phyloP scores from a whole-genome alignment of 2,329 filamentous ascomycete genomes.

The Fusarium sublunatum region DNA sequence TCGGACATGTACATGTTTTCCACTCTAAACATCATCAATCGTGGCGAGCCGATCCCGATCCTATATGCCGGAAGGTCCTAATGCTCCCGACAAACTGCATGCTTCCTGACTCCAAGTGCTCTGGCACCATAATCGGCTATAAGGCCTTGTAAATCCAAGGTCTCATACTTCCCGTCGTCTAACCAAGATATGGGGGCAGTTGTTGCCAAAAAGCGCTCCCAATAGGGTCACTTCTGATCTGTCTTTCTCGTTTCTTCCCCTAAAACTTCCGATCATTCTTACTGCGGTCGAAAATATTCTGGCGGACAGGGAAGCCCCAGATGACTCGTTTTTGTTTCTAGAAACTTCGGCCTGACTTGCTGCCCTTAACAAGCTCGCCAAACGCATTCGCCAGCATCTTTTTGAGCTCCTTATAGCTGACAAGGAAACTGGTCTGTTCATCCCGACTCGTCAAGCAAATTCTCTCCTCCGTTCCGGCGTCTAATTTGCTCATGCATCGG shows the following conservation, averaged over 20 bases:
- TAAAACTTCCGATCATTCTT: not conserved
- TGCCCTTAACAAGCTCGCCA: constrained; percentile 65
- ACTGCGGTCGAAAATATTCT: not conserved
- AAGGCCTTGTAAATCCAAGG: constrained; percentile 31
- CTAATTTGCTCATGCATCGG: constrained; percentile 88
- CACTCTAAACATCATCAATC: constrained; percentile 23
- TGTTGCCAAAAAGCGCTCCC: constrained; percentile 10
- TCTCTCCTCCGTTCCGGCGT: constrained; percentile 88
- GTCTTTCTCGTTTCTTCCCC: not conserved
- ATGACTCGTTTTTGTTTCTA: constrained; percentile 41
- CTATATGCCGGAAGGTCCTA: constrained; percentile 1
- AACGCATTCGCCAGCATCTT: constrained; percentile 70
- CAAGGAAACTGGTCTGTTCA: constrained; percentile 87
- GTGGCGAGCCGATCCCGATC: constrained; percentile 16
- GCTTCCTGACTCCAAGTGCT: constrained; percentile 2
- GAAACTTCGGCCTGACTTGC: constrained; percentile 52
- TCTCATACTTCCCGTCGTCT: not conserved
- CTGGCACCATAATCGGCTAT: constrained; percentile 17
- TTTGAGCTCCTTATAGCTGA: constrained; percentile 90
- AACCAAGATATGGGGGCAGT: constrained; percentile 25
- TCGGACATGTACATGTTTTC: constrained; percentile 32
- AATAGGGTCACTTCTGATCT: not conserved
- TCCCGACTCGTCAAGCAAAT: constrained; percentile 88
- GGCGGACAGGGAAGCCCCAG: not conserved
- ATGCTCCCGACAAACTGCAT: constrained; percentile 15